Evolutionary conservation across 495 filamentous ascomycete genomes (phyloP).

Genomic region (Daldinia loculata): DNA sequence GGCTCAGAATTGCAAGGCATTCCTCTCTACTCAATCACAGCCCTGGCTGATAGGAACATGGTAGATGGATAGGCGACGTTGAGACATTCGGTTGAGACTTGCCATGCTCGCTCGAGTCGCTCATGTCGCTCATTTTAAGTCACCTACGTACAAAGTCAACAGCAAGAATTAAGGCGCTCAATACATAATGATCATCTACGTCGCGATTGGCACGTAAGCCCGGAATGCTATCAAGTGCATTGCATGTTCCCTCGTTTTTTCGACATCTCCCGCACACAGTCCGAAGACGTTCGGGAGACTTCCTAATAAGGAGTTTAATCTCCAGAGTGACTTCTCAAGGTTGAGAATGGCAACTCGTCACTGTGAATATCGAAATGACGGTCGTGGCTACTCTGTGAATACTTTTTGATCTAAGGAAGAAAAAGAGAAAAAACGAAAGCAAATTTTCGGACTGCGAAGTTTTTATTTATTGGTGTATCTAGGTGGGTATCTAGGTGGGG

Average conservation of each 20-base stretch:
- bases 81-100: constrained; percentile 30
- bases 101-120: constrained; percentile 9
- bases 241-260: constrained; percentile 51
- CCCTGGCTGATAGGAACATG: not conserved
- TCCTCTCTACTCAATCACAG: constrained; percentile 20
- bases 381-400: constrained; percentile 62
- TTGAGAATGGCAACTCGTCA: constrained; percentile 61
- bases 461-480: not conserved
- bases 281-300: constrained; percentile 55
- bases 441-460: constrained; percentile 10
- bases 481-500: not conserved
- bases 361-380: constrained; percentile 58
- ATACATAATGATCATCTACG: not conserved
- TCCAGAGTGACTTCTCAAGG: constrained; percentile 55
- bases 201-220: not conserved
- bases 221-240: constrained; percentile 23
- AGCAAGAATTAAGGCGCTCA: not conserved
- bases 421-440: constrained; percentile 41
- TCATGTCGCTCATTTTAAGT: not conserved
- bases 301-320: constrained; percentile 62
- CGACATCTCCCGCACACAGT: constrained; percentile 58
- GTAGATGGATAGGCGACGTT: not conserved
- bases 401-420: constrained; percentile 64
- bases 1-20: constrained; percentile 39
- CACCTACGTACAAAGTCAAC: not conserved